A percentile compares a stretch with the other conserved stretches of the same genome.
These are phyloP conservation scores for Reticulascus tulasneorum DNA, from an alignment of 2,329 filamentous ascomycete genomes.

Conservation along the genomic window DNA sequence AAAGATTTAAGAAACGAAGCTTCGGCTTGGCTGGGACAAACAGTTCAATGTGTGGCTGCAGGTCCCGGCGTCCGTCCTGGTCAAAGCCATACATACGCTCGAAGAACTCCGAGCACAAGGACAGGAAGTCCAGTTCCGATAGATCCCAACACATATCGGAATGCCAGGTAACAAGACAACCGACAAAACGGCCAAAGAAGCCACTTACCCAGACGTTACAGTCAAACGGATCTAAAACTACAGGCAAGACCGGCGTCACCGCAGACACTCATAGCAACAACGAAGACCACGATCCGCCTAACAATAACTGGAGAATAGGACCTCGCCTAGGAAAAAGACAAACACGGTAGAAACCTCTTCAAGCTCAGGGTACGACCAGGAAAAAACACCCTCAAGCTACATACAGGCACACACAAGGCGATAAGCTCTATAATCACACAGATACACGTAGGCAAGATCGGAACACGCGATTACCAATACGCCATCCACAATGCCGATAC, in stretches of 20 bases:
- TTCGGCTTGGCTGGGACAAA: too few species aligned
- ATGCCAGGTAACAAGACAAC: conserved; percentile 16
- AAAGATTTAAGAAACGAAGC: too few species aligned
- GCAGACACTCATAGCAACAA: conserved; percentile 6
- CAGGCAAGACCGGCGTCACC: not conserved
- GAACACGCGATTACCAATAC: too few species aligned
- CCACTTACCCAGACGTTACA: conserved; percentile 27
- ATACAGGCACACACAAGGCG: not conserved
- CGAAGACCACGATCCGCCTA: conserved; percentile 2
- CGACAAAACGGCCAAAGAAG: conserved; percentile 31
- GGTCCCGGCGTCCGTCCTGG: too few species aligned
- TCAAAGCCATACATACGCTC: too few species aligned
- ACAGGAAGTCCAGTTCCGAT: conserved; percentile 13
- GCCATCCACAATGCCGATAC: too few species aligned
- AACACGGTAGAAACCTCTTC: conserved; percentile 6
- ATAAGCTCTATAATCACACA: too few species aligned
- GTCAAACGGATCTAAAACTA: not conserved
- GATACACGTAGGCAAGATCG: too few species aligned
- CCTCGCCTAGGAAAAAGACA: conserved; percentile 1
- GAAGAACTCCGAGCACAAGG: too few species aligned
- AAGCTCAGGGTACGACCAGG: not conserved
- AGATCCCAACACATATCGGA: conserved; percentile 17
- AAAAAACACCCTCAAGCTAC: not conserved
- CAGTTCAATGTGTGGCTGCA: too few species aligned
- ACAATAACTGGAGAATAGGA: conserved; percentile 5